Evolutionary conservation across 2,329 filamentous ascomycete species (phyloP).

Genomic region (Alternaria sp.): DNA sequence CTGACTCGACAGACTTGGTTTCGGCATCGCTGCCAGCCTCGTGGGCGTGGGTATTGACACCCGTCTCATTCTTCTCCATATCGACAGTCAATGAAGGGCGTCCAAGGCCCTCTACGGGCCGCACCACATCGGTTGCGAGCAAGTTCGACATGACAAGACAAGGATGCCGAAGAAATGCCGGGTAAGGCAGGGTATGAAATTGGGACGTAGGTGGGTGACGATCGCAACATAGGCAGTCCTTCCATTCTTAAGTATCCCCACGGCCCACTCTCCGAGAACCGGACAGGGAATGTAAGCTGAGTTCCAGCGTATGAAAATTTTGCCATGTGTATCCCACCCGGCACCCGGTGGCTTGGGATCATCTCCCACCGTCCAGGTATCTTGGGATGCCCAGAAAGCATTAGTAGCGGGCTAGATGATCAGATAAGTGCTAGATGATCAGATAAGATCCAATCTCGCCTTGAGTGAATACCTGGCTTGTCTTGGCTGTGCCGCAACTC

Average conservation of each 20-base stretch:
- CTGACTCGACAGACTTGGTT: constrained; percentile 31
- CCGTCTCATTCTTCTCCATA: constrained; percentile 30
- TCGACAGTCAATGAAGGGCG: constrained; percentile 23
- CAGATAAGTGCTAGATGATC: constrained; percentile 41
- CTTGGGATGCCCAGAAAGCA: constrained; percentile 26
- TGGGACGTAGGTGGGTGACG: constrained; percentile 19
- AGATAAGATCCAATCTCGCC: constrained; percentile 39
- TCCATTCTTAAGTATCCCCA: constrained; percentile 28
- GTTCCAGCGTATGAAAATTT: constrained; percentile 27
- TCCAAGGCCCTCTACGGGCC: constrained; percentile 18
- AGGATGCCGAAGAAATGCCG: constrained; percentile 14
- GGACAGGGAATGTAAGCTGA: constrained; percentile 28
- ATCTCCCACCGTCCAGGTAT: constrained; percentile 24
- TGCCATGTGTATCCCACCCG: constrained; percentile 27
- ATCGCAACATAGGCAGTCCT: constrained; percentile 17
- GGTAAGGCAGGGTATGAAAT: constrained; percentile 22
- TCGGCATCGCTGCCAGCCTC: constrained; percentile 20
- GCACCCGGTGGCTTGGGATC: constrained; percentile 33
- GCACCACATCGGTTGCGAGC: constrained; percentile 24
- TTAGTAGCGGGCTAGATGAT: constrained; percentile 35
- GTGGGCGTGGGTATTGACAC: constrained; percentile 12
- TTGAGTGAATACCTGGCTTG: constrained; percentile 1
- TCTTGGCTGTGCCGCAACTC: constrained; percentile 14
- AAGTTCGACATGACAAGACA: constrained; percentile 22
- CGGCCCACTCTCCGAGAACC: constrained; percentile 30